Evolutionary conservation across 768 basidiomycete species (phyloP), one percentile per base, ranked within the genome.

Genomic region (Amanita pseudoporphyria): DNA sequence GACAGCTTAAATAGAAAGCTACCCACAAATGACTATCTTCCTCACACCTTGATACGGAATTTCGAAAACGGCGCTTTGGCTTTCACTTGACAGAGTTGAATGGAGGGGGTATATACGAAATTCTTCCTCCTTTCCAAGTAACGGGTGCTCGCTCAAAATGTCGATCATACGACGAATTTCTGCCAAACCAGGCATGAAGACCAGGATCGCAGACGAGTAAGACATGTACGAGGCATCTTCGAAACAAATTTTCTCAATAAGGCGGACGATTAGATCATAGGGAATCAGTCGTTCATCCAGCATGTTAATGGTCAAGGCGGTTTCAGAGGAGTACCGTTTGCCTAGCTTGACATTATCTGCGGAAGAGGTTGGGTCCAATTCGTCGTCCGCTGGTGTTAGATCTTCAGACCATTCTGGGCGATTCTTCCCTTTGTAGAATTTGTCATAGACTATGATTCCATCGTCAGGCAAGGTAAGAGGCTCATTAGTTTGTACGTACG

Each of bases 121-220:
- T 19, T 65, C 67, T 1, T 75, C 66, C 16, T 69, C 67, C 6
- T 71, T 71, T 22, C 87, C 81, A 63, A 98, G 95, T 0, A 63
- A 57, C 1, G 70, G 70, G 62, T 99, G 94, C 47, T 87, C 86
- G 38, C 70, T 66, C 21, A 98, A 71, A 42, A 86, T 68, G 57
- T 98, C 94, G 57, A 82, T 84, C 54, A 99, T 63, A 21, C 86
- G 80, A 31, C 94, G 81, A 49, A 99, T 99, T 67, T 96, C 94
- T 28, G 82, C 89, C 53, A 99, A 69, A 36, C 95, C 95, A 19
- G 95, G 94, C 78, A 98, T 81, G 66, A 99, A 99, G 53, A 99
- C 71, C 33, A 99, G 71, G 39, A 90, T 74, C 2, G 95, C 95
- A 2, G 78, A 67, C 2, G 92, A 94, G 66, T 79, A 92, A 1